phyloP scores from a whole-genome alignment of 192 early-diverging fungal species.

The Glomus cerebriforme region DNA sequence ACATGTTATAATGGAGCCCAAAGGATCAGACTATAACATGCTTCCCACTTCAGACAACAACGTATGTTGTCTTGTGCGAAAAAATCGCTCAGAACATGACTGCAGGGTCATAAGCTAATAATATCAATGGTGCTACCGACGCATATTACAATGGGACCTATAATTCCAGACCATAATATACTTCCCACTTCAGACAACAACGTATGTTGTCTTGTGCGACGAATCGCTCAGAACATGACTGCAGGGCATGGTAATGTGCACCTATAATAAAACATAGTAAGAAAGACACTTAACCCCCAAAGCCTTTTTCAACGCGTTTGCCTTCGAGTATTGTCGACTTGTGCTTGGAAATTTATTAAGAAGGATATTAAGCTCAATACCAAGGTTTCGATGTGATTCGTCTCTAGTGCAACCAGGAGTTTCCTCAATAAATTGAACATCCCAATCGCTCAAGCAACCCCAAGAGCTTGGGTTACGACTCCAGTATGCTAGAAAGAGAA shows the following conservation, averaged over 20 bases:
- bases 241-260: constrained; percentile 27
- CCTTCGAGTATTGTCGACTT: constrained; percentile 7
- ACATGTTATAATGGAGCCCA: background rate
- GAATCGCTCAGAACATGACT: constrained; percentile 30
- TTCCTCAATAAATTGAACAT: background rate
- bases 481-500: constrained; percentile 23
- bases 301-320: constrained; percentile 20
- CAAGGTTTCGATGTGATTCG: background rate
- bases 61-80: constrained; percentile 11
- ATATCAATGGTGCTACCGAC: constrained; percentile 18
- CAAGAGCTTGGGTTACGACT: background rate
- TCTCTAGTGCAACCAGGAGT: constrained; percentile 9
- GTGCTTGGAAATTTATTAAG: background rate
- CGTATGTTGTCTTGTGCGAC: constrained; percentile 15
- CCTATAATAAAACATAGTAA: background rate
- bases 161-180: constrained; percentile 14
- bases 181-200: constrained; percentile 27
- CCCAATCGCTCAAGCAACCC: constrained; percentile 20
- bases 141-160: too few species aligned
- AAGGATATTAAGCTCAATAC: constrained; percentile 15
- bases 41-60: constrained; percentile 10
- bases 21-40: constrained; percentile 4
- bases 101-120: constrained; percentile 6
- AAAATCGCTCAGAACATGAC: constrained; percentile 18
- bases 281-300: constrained; percentile 13